Conservation (phyloP, 192 early-diverging fungal genomes). For the Umbelopsis sp. region DNA sequence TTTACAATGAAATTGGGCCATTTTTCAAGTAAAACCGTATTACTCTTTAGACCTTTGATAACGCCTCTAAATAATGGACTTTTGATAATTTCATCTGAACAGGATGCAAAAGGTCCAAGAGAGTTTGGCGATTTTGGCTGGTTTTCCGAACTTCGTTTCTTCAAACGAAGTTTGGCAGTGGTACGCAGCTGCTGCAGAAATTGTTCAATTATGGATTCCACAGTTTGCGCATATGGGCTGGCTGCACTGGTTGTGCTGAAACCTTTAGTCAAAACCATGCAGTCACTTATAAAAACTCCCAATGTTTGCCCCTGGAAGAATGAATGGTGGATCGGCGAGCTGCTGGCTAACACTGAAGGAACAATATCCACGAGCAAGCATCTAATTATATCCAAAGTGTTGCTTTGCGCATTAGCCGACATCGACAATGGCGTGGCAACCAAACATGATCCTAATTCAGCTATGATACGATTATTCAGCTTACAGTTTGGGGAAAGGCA, state of each 20-base stretch:
- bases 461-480: conserved; percentile 16
- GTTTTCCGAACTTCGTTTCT: conserved; percentile 2
- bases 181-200: neutral
- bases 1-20: conserved; percentile 38
- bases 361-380: conserved; percentile 33
- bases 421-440: conserved; percentile 34
- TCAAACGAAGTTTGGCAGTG: neutral
- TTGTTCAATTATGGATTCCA: neutral
- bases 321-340: conserved; percentile 21
- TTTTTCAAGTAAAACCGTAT: conserved; percentile 32
- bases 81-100: conserved; percentile 24
- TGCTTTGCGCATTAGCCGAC: conserved; percentile 17
- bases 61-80: conserved; percentile 41
- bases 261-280: conserved; percentile 33
- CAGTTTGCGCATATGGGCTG: neutral
- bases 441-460: conserved; percentile 42
- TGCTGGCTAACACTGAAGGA: conserved; percentile 23
- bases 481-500: neutral
- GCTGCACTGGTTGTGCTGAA: neutral
- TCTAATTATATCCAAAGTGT: conserved; percentile 29
- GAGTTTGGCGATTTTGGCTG: neutral
- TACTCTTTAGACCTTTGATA: conserved; percentile 42
- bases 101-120: conserved; percentile 21
- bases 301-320: conserved; percentile 47
- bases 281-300: conserved; percentile 44